Evolutionary conservation across 1,284 basidiomycete genomes (phyloP), one percentile per base, ranked within the genome.

Genomic region (Peniophora sp.): DNA sequence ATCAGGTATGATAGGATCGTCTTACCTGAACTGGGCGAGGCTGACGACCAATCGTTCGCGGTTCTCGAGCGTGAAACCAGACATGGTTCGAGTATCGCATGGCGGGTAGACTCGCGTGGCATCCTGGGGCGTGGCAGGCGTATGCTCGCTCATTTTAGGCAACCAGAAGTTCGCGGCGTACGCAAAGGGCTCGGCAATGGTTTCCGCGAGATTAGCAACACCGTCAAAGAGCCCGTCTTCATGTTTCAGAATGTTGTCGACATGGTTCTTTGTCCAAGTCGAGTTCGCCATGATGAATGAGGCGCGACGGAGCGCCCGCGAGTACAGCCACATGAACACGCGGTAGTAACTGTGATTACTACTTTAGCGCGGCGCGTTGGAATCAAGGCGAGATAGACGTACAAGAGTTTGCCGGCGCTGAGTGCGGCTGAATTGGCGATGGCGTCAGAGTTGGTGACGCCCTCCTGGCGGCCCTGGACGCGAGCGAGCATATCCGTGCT

Each of bases 261-360:
- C 73, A 62, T 99, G 97, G 37, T 76, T 78, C 58, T 85, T 82
- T 1, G 97, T 99, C 96, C 97, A 99, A 0, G 88, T 86, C 1
- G 93, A 97, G 67, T 99, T 99, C 57, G 87, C 93, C 85, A 97
- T 94, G 47, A 88, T 56, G 66, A 88, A 92, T 56, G 83, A 80
- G 1, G 92, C 85, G 47, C 77, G 76, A 22, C 81, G 75, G 17
- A 99, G 81, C 12, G 86, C 86, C 12, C 76, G 68, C 0, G 88
- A 73, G 66, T 99, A 99, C 48, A 86, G 74, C 53, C 79, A 77
- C 71, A 95, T 94, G 66, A 94, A 93, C 15, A 93, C 55, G 36
- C 82, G 79, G 67, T 99, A 99, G 68, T 99, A 98, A 15, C 90
- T 92, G 58, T 49, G 18, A 24, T 51, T 54, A n/a, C 1, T 17